These are phyloP conservation scores for Aspergillus aculeatus DNA, from an alignment of 2,329 filamentous ascomycete species.

Conservation along the genomic window DNA sequence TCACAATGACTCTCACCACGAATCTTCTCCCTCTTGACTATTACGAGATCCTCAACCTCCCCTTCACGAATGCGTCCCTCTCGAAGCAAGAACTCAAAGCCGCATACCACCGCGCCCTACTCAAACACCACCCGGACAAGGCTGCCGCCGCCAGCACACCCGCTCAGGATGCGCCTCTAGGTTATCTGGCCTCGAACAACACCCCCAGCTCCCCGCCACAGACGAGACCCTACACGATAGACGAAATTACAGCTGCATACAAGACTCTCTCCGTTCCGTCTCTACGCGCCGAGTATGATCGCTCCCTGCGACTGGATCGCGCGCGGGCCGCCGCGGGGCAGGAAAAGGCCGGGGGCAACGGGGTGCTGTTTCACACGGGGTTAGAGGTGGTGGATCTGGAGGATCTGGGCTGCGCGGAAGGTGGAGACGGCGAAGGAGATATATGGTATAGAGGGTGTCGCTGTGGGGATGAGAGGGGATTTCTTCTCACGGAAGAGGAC, in stretches of 20 bases:
- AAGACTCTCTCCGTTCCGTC: conserved; percentile 50
- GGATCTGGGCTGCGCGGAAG: conserved; percentile 49
- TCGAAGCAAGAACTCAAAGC: conserved; percentile 49
- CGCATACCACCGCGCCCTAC: conserved; percentile 58
- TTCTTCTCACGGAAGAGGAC: conserved; percentile 55
- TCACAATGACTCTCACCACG: conserved; percentile 19
- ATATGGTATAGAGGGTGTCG: conserved; percentile 57
- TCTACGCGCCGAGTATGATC: conserved; percentile 51
- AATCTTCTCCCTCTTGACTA: conserved; percentile 21
- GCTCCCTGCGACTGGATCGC: conserved; percentile 38
- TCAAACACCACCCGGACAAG: conserved; percentile 62
- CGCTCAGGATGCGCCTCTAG: conserved; percentile 8
- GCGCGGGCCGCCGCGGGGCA: conserved; percentile 23
- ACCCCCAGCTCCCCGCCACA: neutral
- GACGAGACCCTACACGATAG: conserved; percentile 45
- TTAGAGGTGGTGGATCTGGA: conserved; percentile 60
- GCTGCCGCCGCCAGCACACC: conserved; percentile 16
- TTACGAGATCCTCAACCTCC: conserved; percentile 44
- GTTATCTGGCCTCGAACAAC: neutral
- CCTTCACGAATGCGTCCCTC: conserved; percentile 25
- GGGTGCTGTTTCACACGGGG: conserved; percentile 48
- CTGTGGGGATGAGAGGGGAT: conserved; percentile 59
- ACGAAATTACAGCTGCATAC: conserved; percentile 61
- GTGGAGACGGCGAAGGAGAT: conserved; percentile 29
- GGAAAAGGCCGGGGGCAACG: conserved; percentile 23